Evolutionary conservation across 768 basidiomycete genomes (phyloP).

Genomic region (Fomitopsis pulvina): DNA sequence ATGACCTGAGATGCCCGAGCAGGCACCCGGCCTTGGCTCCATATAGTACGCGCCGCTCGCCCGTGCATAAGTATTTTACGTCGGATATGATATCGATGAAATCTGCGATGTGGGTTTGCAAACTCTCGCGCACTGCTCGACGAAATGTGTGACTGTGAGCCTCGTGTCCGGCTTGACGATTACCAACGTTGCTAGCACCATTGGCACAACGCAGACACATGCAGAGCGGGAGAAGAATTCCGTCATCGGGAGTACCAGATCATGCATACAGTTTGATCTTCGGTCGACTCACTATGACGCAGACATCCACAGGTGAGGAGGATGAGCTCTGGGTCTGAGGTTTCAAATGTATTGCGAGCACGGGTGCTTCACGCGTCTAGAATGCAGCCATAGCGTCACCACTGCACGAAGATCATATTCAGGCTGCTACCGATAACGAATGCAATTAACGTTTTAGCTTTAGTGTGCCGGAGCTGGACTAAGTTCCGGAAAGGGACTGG

Average conservation of each 20-base stretch:
- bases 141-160: neutral
- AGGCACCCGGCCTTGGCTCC: neutral
- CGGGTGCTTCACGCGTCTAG: neutral
- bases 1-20: neutral
- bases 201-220: neutral
- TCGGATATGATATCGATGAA: slow-evolving; percentile 5
- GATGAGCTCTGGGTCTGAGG: neutral
- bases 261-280: neutral
- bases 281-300: neutral
- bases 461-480: slow-evolving; percentile 19
- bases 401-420: neutral
- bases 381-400: neutral
- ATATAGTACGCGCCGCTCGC: neutral
- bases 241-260: neutral
- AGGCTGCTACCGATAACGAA: neutral
- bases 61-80: neutral
- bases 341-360: no score
- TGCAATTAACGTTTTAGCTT: slow-evolving; percentile 27
- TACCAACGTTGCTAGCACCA: neutral
- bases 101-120: neutral
- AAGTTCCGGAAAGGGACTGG: slow-evolving; percentile 5
- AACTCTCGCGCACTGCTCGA: neutral
- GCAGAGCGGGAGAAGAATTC: neutral
- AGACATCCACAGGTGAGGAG: neutral
- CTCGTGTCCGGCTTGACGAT: neutral